phyloP scores from a whole-genome alignment of 306 rosid species.

The Quercus engelmannii region DNA sequence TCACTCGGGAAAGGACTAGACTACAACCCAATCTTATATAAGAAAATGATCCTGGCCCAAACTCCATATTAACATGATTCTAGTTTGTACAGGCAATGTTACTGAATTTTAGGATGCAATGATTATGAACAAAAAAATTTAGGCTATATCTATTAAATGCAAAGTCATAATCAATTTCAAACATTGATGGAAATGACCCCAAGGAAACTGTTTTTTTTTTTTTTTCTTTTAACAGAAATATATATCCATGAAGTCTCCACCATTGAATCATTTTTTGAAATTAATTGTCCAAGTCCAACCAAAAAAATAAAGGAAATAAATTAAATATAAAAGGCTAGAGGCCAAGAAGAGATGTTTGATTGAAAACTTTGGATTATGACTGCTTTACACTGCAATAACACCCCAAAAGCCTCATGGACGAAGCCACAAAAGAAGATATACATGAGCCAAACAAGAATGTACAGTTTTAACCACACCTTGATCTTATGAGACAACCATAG shows the following conservation, averaged over 20 bases:
- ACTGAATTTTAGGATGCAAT: background rate
- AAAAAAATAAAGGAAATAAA: background rate
- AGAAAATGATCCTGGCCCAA: background rate
- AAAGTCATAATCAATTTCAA: background rate
- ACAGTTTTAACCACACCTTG: conserved; percentile 44
- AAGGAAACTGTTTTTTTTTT: background rate
- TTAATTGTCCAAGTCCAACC: background rate
- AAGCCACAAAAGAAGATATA: background rate
- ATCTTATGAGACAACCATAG: conserved; percentile 79
- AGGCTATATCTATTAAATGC: background rate
- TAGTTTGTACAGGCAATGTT: background rate
- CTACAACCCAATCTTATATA: background rate
- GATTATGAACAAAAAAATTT: background rate
- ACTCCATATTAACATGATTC: background rate
- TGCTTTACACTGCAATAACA: background rate
- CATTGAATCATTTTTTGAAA: background rate
- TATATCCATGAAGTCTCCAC: background rate
- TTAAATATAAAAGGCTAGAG: background rate
- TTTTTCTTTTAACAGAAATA: background rate
- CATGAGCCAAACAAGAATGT: conserved; percentile 13
- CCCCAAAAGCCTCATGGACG: background rate
- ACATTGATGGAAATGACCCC: background rate
- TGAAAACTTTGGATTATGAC: background rate
- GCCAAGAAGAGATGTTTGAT: background rate
- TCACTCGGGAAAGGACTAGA: background rate